Conservation (phyloP, 768 basidiomycete species). For the Tylopilus rubrobrunneus region DNA sequence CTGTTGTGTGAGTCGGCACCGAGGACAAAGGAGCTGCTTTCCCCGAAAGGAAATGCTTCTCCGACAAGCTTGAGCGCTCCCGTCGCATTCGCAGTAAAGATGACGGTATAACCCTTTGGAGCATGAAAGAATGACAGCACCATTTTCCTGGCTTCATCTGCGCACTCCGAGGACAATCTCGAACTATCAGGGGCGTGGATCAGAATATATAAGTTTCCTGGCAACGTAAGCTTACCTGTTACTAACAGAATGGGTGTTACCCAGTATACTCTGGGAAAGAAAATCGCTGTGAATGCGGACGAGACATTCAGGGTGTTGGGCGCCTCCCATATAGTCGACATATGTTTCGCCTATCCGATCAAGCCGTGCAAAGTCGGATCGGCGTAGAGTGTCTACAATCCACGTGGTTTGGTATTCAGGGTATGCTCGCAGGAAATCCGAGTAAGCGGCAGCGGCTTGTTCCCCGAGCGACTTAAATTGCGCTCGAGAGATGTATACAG, state of each 20-base stretch:
- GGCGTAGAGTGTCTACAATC: constrained; percentile 65
- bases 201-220: neutral
- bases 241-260: constrained; percentile 83
- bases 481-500: constrained; percentile 27
- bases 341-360: constrained; percentile 68
- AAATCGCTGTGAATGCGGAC: constrained; percentile 68
- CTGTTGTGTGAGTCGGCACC: constrained; percentile 81
- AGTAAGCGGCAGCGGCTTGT: constrained; percentile 42
- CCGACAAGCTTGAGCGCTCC: constrained; percentile 79
- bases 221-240: constrained; percentile 50
- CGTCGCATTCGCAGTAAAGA: constrained; percentile 80
- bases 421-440: constrained; percentile 41
- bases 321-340: constrained; percentile 84
- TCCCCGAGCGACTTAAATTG: constrained; percentile 24
- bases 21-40: constrained; percentile 59
- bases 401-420: constrained; percentile 65
- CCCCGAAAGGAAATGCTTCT: constrained; percentile 70
- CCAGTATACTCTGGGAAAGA: constrained; percentile 61
- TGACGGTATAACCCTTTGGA: constrained; percentile 69
- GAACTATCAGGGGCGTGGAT: constrained; percentile 44
- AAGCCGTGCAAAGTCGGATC: constrained; percentile 57
- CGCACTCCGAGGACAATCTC: constrained; percentile 60
- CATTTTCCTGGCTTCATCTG: constrained; percentile 64
- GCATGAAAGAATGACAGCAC: constrained; percentile 78
- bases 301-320: constrained; percentile 75